These are phyloP conservation scores for Hymenoscyphus scutula DNA, from an alignment of 2,329 filamentous ascomycete genomes.

Conservation along the genomic window DNA sequence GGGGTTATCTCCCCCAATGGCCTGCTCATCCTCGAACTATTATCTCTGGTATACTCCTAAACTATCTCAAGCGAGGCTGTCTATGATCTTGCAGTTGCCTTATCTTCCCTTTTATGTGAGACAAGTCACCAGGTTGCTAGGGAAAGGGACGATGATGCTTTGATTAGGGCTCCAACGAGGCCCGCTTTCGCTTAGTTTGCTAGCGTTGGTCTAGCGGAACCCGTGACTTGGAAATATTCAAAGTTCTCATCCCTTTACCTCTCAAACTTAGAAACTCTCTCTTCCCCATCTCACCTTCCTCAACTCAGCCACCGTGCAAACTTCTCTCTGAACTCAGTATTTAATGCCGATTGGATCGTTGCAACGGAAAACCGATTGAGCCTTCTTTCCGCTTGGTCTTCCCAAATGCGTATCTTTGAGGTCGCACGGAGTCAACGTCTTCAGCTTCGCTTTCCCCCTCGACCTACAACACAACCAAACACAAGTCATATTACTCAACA, in stretches of 20 bases:
- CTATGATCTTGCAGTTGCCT: background rate
- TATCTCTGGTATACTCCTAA: background rate
- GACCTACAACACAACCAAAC: background rate
- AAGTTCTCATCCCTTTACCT: conserved; percentile 2
- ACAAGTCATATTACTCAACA: background rate
- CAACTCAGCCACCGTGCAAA: background rate
- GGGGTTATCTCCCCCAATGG: background rate
- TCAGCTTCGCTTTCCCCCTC: background rate
- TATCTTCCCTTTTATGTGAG: background rate
- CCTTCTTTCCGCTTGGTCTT: background rate
- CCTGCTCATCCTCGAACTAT: background rate
- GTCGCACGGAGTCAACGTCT: background rate
- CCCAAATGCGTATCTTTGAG: background rate
- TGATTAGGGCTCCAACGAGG: background rate
- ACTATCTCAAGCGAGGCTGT: background rate
- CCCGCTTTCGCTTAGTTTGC: background rate
- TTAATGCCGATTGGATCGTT: background rate
- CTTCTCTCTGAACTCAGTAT: background rate
- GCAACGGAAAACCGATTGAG: background rate
- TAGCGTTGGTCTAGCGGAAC: conserved; percentile 7
- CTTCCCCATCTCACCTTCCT: background rate
- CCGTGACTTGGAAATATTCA: conserved; percentile 4
- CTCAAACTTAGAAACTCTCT: background rate
- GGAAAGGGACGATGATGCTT: background rate
- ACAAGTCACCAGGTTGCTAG: background rate